Percentiles rank a stretch among this genome's conserved stretches.
phyloP scores from a whole-genome alignment of 495 filamentous ascomycete genomes.

The Penicillium mononematosum region DNA sequence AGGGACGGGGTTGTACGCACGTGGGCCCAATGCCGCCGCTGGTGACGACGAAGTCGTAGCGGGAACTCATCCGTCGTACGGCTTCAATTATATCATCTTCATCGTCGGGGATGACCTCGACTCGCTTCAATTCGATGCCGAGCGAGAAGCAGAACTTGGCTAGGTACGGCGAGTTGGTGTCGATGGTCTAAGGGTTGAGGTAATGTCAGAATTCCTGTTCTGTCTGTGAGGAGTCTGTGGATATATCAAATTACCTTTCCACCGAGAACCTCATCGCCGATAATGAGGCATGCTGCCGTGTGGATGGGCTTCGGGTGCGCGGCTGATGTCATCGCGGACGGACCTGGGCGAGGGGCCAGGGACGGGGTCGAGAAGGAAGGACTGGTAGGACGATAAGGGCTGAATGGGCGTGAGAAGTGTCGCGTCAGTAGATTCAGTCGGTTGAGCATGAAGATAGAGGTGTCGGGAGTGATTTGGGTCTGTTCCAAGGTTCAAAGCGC shows the following conservation, averaged over 20 bases:
- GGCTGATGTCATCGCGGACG: slow-evolving; percentile 56
- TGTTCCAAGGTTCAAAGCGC: slow-evolving; percentile 7
- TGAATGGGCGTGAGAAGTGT: slow-evolving; percentile 66
- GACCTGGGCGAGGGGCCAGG: slow-evolving; percentile 23
- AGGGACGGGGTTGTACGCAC: slow-evolving; percentile 44
- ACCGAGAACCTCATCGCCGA: slow-evolving; percentile 95
- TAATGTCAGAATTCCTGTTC: slow-evolving; percentile 3
- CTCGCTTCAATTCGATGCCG: slow-evolving; percentile 82
- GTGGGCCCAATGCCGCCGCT: slow-evolving; percentile 95
- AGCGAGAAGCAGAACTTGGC: slow-evolving; percentile 91
- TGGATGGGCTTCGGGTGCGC: slow-evolving; percentile 63
- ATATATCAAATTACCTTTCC: slow-evolving; percentile 66
- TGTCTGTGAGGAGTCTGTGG: background rate
- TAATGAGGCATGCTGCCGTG: slow-evolving; percentile 91
- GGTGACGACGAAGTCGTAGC: slow-evolving; percentile 93
- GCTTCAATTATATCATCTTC: slow-evolving; percentile 88
- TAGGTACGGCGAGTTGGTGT: slow-evolving; percentile 91
- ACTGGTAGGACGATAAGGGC: slow-evolving; percentile 35
- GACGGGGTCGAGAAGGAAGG: slow-evolving; percentile 40
- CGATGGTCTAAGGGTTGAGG: slow-evolving; percentile 54
- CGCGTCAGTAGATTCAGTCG: slow-evolving; percentile 70
- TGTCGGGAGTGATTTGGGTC: background rate
- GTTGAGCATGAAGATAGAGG: slow-evolving; percentile 60
- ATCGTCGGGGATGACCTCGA: slow-evolving; percentile 93
- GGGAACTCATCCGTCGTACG: slow-evolving; percentile 74